Evolutionary conservation across 2,329 filamentous ascomycete genomes (phyloP).

Genomic region (Aciculosporium take): DNA sequence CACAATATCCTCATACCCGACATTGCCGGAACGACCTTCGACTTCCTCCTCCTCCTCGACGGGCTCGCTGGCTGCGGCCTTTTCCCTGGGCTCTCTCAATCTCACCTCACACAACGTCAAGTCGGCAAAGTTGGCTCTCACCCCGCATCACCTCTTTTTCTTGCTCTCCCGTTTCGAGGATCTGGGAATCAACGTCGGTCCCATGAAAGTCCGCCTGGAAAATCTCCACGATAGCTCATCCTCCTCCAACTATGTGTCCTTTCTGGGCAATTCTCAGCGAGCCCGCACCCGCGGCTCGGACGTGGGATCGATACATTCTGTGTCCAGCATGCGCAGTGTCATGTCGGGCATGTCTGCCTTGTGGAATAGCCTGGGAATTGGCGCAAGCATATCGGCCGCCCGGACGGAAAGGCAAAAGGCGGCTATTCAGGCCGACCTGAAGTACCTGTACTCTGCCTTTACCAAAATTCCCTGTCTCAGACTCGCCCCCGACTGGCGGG

Average conservation of each 20-base stretch:
- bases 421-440: conserved; percentile 71
- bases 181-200: conserved; percentile 75
- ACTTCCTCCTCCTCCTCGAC: conserved; percentile 57
- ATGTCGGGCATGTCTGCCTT: conserved; percentile 93
- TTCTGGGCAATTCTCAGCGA: conserved; percentile 65
- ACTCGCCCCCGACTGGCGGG: conserved; percentile 83
- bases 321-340: conserved; percentile 91
- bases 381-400: conserved; percentile 62
- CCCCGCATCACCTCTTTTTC: conserved; percentile 93
- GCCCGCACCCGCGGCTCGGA: conserved; percentile 69
- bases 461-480: conserved; percentile 92
- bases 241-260: conserved; percentile 89
- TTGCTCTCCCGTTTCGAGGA: conserved; percentile 92
- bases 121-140: conserved; percentile 81
- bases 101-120: conserved; percentile 78
- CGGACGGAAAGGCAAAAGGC: conserved; percentile 84
- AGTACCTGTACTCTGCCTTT: conserved; percentile 94
- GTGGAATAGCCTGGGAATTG: conserved; percentile 79
- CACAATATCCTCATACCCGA: conserved; percentile 38
- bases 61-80: conserved; percentile 63
- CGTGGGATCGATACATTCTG: conserved; percentile 82
- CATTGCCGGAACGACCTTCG: conserved; percentile 46
- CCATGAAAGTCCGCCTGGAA: conserved; percentile 91
- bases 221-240: conserved; percentile 81
- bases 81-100: conserved; percentile 73